Percentiles rank a stretch among this genome's conserved stretches.
These are phyloP conservation scores for Pisolithus microcarpus DNA, from an alignment of 768 basidiomycete species.

Conservation along the genomic window DNA sequence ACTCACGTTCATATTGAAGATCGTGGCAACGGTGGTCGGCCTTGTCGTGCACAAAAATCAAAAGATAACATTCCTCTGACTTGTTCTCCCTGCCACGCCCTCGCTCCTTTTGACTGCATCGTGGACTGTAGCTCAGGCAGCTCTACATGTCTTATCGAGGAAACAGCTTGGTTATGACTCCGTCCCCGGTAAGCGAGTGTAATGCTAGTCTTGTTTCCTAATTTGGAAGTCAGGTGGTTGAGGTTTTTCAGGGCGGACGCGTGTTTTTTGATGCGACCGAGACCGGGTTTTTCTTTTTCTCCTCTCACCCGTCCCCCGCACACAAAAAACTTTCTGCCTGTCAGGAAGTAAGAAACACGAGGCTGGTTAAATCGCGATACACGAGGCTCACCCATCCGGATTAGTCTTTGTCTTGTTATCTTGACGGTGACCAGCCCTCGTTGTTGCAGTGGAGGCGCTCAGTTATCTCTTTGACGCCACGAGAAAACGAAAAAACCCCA, in stretches of 20 bases:
- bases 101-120: slow-evolving; percentile 2
- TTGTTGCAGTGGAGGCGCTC: slow-evolving; percentile 4
- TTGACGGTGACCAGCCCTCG: slow-evolving; percentile 9
- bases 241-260: slow-evolving; percentile 29
- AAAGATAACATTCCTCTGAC: neutral
- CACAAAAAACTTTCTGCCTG: slow-evolving; percentile 16
- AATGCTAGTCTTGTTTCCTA: slow-evolving; percentile 18
- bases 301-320: slow-evolving; percentile 11
- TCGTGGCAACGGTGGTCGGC: slow-evolving; percentile 1
- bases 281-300: slow-evolving; percentile 14
- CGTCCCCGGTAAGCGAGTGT: slow-evolving; percentile 20
- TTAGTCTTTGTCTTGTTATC: slow-evolving; percentile 12
- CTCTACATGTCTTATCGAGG: slow-evolving; percentile 2
- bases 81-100: neutral
- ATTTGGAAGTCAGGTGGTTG: slow-evolving; percentile 23
- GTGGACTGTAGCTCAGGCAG: slow-evolving; percentile 8
- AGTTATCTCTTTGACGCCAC: neutral
- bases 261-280: slow-evolving; percentile 16
- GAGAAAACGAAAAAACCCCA: slow-evolving; percentile 18
- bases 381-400: slow-evolving; percentile 39
- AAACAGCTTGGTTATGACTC: neutral
- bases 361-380: slow-evolving; percentile 33
- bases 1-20: slow-evolving; percentile 2
- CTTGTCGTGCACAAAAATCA: neutral
- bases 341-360: slow-evolving; percentile 43